These are phyloP conservation scores for Candida gigantensis DNA, from an alignment of 1,139 yeast genomes.

Conservation along the genomic window DNA sequence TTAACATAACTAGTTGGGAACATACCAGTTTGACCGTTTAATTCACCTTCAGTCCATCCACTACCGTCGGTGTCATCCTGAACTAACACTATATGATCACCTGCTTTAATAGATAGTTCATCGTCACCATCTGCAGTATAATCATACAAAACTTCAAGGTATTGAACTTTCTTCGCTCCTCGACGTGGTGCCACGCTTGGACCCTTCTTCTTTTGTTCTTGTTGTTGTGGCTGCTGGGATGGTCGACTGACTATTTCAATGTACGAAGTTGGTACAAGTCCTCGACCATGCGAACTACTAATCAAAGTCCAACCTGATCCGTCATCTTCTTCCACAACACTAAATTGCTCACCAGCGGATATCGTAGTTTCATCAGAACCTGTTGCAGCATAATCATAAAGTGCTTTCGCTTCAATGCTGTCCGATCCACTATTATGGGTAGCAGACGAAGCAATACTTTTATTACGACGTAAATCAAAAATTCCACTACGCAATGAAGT, in stretches of 20 bases:
- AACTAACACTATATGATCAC: conserved; percentile 70
- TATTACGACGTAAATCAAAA: conserved; percentile 40
- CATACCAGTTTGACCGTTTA: conserved; percentile 69
- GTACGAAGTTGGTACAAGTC: conserved; percentile 87
- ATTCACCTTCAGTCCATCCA: conserved; percentile 96
- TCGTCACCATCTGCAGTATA: conserved; percentile 82
- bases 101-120: conserved; percentile 70
- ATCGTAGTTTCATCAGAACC: conserved; percentile 78
- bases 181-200: conserved; percentile 84
- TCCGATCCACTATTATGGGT: conserved; percentile 20
- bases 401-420: conserved; percentile 48
- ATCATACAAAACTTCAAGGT: conserved; percentile 76
- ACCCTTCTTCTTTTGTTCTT: conserved; percentile 50
- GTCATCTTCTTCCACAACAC: conserved; percentile 67
- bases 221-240: conserved; percentile 4
- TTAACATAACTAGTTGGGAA: conserved; percentile 80
- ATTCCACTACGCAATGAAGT: conserved; percentile 31
- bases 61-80: conserved; percentile 77
- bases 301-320: conserved; percentile 93
- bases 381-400: conserved; percentile 67
- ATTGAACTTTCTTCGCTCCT: conserved; percentile 65
- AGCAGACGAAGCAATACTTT: conserved; percentile 20
- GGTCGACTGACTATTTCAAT: conserved; percentile 44
- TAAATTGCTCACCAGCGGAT: conserved; percentile 59
- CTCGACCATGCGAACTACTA: conserved; percentile 47